Evolutionary conservation across 164 flowering plant species (phyloP).

Genomic region (Akebia trifoliata): DNA sequence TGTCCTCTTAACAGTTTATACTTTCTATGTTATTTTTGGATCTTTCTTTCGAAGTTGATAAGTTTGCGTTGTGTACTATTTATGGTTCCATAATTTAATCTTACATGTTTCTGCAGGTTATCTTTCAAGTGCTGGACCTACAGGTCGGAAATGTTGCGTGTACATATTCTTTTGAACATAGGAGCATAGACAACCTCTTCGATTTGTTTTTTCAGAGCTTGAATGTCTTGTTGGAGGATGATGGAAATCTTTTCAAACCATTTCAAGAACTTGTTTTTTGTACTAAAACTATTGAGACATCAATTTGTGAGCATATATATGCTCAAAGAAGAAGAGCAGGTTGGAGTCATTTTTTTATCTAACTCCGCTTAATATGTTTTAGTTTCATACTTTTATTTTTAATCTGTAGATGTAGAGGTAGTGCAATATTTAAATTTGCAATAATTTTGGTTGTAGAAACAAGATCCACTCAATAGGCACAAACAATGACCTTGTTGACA

Average conservation of each 20-base stretch:
- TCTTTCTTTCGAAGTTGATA: background rate
- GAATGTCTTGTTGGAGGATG: slow-evolving; percentile 30
- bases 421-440: background rate
- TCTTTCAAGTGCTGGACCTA: slow-evolving; percentile 59
- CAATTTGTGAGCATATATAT: slow-evolving; percentile 71
- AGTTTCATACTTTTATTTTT: background rate
- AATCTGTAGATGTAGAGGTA: background rate
- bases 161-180: slow-evolving; percentile 71
- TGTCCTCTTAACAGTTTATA: background rate
- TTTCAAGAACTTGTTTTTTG: slow-evolving; percentile 45
- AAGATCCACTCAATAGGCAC: too few relatives aligned
- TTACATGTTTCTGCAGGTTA: slow-evolving; percentile 43
- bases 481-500: background rate
- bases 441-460: background rate
- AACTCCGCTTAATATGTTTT: slow-evolving; percentile 2
- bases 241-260: slow-evolving; percentile 20
- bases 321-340: slow-evolving; percentile 92
- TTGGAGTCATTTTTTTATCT: slow-evolving; percentile 12
- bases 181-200: slow-evolving; percentile 48
- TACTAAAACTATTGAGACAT: slow-evolving; percentile 43
- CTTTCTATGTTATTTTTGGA: background rate
- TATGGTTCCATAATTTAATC: slow-evolving; percentile 6
- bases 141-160: slow-evolving; percentile 47
- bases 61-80: background rate
- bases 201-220: slow-evolving; percentile 38